Percentiles rank a stretch among this genome's conserved stretches.
Conservation (phyloP, 306 rosid genomes). For the Herpetospermum pedunculosum region DNA sequence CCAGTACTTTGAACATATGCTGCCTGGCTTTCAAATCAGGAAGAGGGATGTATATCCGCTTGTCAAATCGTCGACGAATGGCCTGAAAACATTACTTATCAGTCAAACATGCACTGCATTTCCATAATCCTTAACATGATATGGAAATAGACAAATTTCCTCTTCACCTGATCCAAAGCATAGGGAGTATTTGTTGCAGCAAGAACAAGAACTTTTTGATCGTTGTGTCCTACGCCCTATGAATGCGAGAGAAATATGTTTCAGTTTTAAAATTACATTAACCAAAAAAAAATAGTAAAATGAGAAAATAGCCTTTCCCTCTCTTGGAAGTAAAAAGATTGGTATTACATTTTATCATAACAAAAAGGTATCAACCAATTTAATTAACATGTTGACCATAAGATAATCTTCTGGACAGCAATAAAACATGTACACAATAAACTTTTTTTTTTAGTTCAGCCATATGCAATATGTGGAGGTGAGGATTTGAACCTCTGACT, state of each 20-base stretch:
- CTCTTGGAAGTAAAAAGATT: neutral
- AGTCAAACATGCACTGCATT: conserved; percentile 13
- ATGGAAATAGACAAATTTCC: neutral
- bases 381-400: neutral
- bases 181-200: conserved; percentile 97
- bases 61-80: conserved; percentile 87
- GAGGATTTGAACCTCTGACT: too few relatives aligned
- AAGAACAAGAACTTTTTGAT: conserved; percentile 89
- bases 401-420: neutral
- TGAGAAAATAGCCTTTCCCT: neutral
- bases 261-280: too few relatives aligned
- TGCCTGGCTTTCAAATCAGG: conserved; percentile 92
- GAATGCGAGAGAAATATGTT: conserved; percentile 2
- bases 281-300: too few relatives aligned
- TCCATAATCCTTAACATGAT: neutral
- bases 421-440: neutral
- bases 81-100: conserved; percentile 48
- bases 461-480: too few relatives aligned
- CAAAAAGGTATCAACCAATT: neutral
- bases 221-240: conserved; percentile 87
- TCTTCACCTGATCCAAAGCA: conserved; percentile 79
- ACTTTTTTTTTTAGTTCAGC: too few relatives aligned
- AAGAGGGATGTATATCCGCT: conserved; percentile 93
- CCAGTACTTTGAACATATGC: conserved; percentile 77
- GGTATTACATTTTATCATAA: neutral